Evolutionary conservation across 2,329 filamentous ascomycete species (phyloP).

Genomic region (Penicillium sp.): DNA sequence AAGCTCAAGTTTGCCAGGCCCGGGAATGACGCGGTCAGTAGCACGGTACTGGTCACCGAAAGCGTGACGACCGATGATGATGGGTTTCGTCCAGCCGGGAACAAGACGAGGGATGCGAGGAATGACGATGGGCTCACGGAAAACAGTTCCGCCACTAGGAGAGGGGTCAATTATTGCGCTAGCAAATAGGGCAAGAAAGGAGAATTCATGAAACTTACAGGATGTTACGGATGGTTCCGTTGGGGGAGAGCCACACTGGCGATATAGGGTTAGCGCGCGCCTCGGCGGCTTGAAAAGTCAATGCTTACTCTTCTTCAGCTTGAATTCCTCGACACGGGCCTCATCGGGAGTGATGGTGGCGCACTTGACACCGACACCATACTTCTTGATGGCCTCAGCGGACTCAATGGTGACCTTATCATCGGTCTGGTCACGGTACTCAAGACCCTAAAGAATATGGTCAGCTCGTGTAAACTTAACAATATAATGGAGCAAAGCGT

Average conservation of each 20-base stretch:
- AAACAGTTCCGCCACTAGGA: constrained; percentile 82
- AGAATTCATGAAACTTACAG: constrained; percentile 49
- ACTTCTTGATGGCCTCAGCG: constrained; percentile 98
- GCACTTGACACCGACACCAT: constrained; percentile 98
- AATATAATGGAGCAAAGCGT: constrained; percentile 27
- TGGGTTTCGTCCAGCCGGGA: constrained; percentile 97
- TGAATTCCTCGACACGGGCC: constrained; percentile 94
- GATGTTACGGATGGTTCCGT: constrained; percentile 78
- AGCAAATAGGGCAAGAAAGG: neutral
- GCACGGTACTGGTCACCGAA: constrained; percentile 99
- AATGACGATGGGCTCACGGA: constrained; percentile 98
- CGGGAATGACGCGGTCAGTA: constrained; percentile 84
- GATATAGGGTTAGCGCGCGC: constrained; percentile 20
- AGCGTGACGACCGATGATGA: constrained; percentile 97
- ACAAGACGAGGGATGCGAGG: constrained; percentile 90
- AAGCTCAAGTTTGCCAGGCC: constrained; percentile 88
- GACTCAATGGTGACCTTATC: constrained; percentile 95
- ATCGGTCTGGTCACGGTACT: constrained; percentile 94
- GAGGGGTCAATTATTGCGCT: constrained; percentile 27
- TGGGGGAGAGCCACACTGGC: constrained; percentile 95
- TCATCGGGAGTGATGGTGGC: constrained; percentile 99
- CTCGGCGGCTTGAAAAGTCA: neutral
- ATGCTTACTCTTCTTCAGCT: constrained; percentile 89
- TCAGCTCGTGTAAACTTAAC: constrained; percentile 14
- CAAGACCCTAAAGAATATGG: constrained; percentile 64